Conservation (phyloP, 805 yeast genomes). For the Tetrapisispora taiwanensis region DNA sequence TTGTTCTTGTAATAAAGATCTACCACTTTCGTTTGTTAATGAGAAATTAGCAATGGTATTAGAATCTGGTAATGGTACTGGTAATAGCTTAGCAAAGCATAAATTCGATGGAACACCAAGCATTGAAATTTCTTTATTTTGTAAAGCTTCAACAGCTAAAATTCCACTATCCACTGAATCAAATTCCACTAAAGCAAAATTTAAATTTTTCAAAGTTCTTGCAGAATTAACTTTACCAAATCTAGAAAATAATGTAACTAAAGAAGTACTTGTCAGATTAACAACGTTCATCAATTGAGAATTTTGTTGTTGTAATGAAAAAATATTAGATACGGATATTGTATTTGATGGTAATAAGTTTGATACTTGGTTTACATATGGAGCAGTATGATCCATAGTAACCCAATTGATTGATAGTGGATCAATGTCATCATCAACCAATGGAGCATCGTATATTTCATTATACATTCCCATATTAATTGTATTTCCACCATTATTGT, state of each 20-base stretch:
- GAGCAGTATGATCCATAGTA: slow-evolving; percentile 58
- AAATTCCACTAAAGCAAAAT: slow-evolving; percentile 62
- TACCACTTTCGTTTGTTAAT: slow-evolving; percentile 6
- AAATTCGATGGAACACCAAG: slow-evolving; percentile 69
- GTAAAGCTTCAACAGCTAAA: slow-evolving; percentile 67
- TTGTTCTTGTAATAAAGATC: slow-evolving; percentile 27
- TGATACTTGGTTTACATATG: slow-evolving; percentile 65
- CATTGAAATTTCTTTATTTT: slow-evolving; percentile 65
- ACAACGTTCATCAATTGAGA: slow-evolving; percentile 38
- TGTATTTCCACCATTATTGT: not conserved
- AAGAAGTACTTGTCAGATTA: slow-evolving; percentile 34
- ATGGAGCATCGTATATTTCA: slow-evolving; percentile 19
- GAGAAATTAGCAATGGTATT: not conserved
- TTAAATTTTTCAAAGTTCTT: slow-evolving; percentile 42
- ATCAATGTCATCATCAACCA: slow-evolving; percentile 48
- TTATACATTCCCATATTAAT: not conserved
- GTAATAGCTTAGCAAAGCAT: slow-evolving; percentile 70
- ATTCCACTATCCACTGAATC: slow-evolving; percentile 64
- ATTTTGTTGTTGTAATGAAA: slow-evolving; percentile 40
- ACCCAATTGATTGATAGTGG: slow-evolving; percentile 50
- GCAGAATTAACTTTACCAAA: slow-evolving; percentile 57
- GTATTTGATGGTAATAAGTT: slow-evolving; percentile 71
- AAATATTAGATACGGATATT: slow-evolving; percentile 64
- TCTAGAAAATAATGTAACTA: slow-evolving; percentile 49
- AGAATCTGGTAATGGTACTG: slow-evolving; percentile 18